Conservation (phyloP, 768 basidiomycete species). For the Suillus cothurnatus region DNA sequence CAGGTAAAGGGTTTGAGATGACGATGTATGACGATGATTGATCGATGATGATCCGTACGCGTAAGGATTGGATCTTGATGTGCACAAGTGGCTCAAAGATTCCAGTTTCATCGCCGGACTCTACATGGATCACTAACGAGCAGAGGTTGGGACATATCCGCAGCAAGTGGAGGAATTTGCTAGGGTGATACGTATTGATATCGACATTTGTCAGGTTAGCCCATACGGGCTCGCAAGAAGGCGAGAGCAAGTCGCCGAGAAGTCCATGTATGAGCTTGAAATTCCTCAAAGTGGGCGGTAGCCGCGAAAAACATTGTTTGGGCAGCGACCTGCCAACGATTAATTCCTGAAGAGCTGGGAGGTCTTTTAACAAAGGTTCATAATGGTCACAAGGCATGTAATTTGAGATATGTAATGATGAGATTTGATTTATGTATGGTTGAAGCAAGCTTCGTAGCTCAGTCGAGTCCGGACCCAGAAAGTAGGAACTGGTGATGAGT, state of each 20-base stretch:
- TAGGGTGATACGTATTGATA: background rate
- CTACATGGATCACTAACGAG: slow-evolving; percentile 9
- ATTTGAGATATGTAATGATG: slow-evolving; percentile 9
- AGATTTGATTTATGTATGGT: slow-evolving; percentile 19
- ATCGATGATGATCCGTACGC: slow-evolving; percentile 11
- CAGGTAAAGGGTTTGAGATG: background rate
- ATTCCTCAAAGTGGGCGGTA: background rate
- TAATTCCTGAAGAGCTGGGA: slow-evolving; percentile 19
- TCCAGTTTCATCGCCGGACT: background rate
- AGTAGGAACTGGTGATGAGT: background rate
- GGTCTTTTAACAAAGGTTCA: slow-evolving; percentile 13
- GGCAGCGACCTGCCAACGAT: background rate
- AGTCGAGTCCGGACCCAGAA: background rate
- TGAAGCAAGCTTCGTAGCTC: slow-evolving; percentile 13
- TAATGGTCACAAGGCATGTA: background rate
- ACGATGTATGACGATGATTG: background rate
- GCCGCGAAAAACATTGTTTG: slow-evolving; percentile 9
- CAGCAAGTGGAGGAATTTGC: slow-evolving; percentile 4
- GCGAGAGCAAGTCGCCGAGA: no score
- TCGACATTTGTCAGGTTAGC: slow-evolving; percentile 19
- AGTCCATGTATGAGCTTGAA: no score
- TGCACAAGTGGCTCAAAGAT: slow-evolving; percentile 17
- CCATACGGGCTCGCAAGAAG: slow-evolving; percentile 21
- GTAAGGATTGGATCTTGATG: slow-evolving; percentile 12
- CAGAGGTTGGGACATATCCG: background rate